These are phyloP conservation scores for Phytopythium helicoides DNA, from an alignment of 352 stramenopile genomes.

Conservation along the genomic window DNA sequence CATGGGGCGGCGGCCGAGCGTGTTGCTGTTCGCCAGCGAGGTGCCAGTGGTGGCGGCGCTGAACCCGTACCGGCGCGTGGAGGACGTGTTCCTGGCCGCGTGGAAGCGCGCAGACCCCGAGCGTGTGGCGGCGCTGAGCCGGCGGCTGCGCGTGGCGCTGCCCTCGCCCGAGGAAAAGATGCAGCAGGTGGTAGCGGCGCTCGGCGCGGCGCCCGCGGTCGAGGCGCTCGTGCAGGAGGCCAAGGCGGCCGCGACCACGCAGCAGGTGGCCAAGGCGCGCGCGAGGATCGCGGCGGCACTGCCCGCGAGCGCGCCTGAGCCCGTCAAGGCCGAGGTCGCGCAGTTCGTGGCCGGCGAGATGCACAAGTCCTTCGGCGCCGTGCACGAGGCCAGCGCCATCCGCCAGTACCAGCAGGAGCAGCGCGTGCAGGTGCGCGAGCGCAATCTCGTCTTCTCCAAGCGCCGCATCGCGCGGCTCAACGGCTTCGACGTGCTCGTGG, in stretches of 20 bases:
- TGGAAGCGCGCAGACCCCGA: slow-evolving; percentile 80
- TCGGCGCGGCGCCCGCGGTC: slow-evolving; percentile 55
- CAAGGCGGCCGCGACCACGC: slow-evolving; percentile 39
- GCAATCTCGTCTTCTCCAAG: slow-evolving; percentile 77
- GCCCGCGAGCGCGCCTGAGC: slow-evolving; percentile 36
- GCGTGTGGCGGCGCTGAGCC: slow-evolving; percentile 49
- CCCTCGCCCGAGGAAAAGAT: slow-evolving; percentile 53
- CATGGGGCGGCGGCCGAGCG: slow-evolving; percentile 19
- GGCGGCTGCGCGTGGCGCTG: slow-evolving; percentile 42
- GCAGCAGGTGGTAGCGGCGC: slow-evolving; percentile 44
- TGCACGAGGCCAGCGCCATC: slow-evolving; percentile 65
- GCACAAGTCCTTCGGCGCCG: slow-evolving; percentile 72
- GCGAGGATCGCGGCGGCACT: slow-evolving; percentile 49
- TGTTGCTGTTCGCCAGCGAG: slow-evolving; percentile 86
- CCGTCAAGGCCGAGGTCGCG: slow-evolving; percentile 63
- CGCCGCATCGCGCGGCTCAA: slow-evolving; percentile 52
- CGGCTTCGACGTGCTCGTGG: slow-evolving; percentile 58
- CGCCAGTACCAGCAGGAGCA: slow-evolving; percentile 62
- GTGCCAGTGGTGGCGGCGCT: slow-evolving; percentile 79
- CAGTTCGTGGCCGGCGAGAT: slow-evolving; percentile 76
- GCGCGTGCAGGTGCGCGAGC: slow-evolving; percentile 56
- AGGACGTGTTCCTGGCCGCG: slow-evolving; percentile 76
- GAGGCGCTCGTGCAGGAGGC: slow-evolving; percentile 56
- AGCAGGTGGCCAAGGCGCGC: slow-evolving; percentile 32
- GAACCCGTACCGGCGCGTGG: slow-evolving; percentile 83